phyloP scores from a whole-genome alignment of 2,329 filamentous ascomycete genomes.

The Corynespora cassiicola region DNA sequence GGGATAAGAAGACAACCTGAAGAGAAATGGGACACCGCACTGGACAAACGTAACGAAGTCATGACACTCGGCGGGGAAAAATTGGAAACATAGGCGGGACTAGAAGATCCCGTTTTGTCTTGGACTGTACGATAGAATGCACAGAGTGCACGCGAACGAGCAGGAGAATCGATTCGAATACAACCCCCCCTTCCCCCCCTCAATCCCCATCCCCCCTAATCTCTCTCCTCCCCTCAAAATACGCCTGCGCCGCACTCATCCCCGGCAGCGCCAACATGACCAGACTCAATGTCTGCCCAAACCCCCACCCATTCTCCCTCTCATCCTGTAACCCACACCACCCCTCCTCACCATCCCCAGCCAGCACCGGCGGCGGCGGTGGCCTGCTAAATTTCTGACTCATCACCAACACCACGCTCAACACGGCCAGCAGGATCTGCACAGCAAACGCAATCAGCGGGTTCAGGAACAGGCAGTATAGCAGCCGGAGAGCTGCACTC shows the following conservation, averaged over 20 bases:
- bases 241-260: slow-evolving; percentile 32
- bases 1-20: no score
- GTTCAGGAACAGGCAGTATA: slow-evolving; percentile 35
- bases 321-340: slow-evolving; percentile 32
- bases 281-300: slow-evolving; percentile 38
- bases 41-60: no score
- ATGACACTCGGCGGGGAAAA: no score
- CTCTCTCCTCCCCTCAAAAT: slow-evolving; percentile 33
- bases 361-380: no score
- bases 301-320: slow-evolving; percentile 36
- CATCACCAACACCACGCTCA: slow-evolving; percentile 30
- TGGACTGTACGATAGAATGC: no score
- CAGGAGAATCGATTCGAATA: no score
- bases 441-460: slow-evolving; percentile 33
- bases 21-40: no score
- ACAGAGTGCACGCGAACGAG: no score
- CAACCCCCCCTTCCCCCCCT: background rate
- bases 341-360: slow-evolving; percentile 13
- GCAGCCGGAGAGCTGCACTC: slow-evolving; percentile 16
- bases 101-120: no score
- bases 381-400: slow-evolving; percentile 36
- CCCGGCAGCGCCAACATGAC: slow-evolving; percentile 35
- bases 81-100: no score
- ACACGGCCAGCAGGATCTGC: slow-evolving; percentile 29
- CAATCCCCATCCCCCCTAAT: slow-evolving; percentile 17